Evolutionary conservation across 164 flowering plant genomes (phyloP), one percentile per base, ranked within the genome.

Genomic region (Nymphaea thermarum): DNA sequence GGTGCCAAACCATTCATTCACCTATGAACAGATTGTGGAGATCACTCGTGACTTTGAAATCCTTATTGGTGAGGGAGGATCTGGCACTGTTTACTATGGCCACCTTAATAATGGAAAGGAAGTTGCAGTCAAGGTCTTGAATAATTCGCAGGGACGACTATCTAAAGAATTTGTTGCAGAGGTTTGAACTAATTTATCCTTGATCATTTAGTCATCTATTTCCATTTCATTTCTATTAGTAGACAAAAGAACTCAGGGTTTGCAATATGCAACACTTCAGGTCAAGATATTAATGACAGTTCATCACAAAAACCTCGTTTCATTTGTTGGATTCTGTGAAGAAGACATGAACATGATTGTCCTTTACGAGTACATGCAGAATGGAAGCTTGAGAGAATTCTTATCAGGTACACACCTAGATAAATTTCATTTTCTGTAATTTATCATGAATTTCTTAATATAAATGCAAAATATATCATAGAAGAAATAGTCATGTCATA

Each of bases 61-160:
- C 17, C 68, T 74, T 3, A 65, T 84, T 42, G 88, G 85, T 10
- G 76, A 71, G 70, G 86, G 88, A 68, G 86, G 80, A 18, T 81
- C 76, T 66, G 88, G 88, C n/a, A 73, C 66, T 2, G 85, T 82
- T 11, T 84, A 82, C 64, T 74, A 70, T 71, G 88, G 88, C 42
- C 43, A 42, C 53, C 10, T 78, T 66, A 5, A 5, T 2, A 76
- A 79, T 47, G 79, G 70, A 42, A 69, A 68, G 15, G 73, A 72
- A 65, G 83, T 82, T 60, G 85, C 87, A 6, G 85, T 85, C 0
- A 83, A 85, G 70, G 73, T 83, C 74, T 74, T 85, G 14, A 80
- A 82, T 57, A 60, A 60, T n/a, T 68, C 77, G 16, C 78, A 82
- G 15, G 15, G 42, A 53, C 79, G 79, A 64, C 84, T 83, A 0